Evolutionary conservation across 2,329 filamentous ascomycete species (phyloP).

Genomic region (Zasmidium cellare): DNA sequence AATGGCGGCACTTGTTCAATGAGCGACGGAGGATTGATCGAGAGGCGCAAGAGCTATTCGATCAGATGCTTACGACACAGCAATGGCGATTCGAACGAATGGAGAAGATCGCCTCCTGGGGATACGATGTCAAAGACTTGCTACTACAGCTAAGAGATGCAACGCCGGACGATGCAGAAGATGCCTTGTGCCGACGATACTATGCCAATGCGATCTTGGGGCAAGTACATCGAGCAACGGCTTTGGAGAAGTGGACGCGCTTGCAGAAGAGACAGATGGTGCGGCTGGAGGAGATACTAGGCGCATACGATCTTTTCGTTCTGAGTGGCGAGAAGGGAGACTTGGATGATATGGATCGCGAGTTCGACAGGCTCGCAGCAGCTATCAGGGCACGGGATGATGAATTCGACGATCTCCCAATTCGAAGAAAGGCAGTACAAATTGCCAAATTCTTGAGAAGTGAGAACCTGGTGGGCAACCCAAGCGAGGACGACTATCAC

Average conservation of each 20-base stretch:
- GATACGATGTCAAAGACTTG: constrained; percentile 83
- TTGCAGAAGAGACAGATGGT: constrained; percentile 54
- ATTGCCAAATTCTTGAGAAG: constrained; percentile 69
- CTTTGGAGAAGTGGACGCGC: constrained; percentile 73
- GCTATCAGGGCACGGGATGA: constrained; percentile 57
- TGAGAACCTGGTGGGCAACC: constrained; percentile 65
- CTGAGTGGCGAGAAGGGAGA: constrained; percentile 72
- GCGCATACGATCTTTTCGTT: constrained; percentile 87
- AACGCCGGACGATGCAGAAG: constrained; percentile 61
- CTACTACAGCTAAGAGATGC: constrained; percentile 68
- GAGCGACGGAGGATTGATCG: constrained; percentile 37
- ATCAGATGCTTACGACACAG: constrained; percentile 70
- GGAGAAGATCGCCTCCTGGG: constrained; percentile 68
- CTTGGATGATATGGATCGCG: constrained; percentile 60
- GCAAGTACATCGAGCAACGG: constrained; percentile 77
- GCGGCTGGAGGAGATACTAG: constrained; percentile 71
- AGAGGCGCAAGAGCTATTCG: constrained; percentile 47
- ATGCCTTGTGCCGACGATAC: constrained; percentile 76
- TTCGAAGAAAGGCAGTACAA: constrained; percentile 66
- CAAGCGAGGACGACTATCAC: constrained; percentile 69
- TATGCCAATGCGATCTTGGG: constrained; percentile 74
- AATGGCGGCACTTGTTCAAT: constrained; percentile 65
- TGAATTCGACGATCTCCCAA: constrained; percentile 57
- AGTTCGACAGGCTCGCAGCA: constrained; percentile 64
- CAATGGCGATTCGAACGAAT: constrained; percentile 68